Evolutionary conservation across 305 asterid species (phyloP).

Genomic region (Solanum aculeatissimum): DNA sequence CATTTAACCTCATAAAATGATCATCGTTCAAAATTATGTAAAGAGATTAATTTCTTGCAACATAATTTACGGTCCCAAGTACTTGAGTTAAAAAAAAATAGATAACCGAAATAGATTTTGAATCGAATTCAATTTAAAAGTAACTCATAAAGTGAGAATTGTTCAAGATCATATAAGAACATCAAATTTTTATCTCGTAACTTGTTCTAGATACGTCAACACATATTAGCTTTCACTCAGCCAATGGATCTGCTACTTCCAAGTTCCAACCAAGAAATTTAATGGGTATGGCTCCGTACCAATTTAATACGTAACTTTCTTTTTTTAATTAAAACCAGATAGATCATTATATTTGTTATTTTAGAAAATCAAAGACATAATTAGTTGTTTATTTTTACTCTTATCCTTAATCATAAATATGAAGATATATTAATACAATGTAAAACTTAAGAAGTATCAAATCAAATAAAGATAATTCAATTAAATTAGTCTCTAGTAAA

Average conservation of each 20-base stretch:
- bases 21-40: background rate
- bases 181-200: accelerated
- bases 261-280: background rate
- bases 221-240: background rate
- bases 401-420: too few species aligned
- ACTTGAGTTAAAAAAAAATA: too few species aligned
- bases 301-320: background rate
- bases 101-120: background rate
- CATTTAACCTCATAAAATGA: background rate
- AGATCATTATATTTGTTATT: too few species aligned
- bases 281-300: background rate
- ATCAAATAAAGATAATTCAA: too few species aligned
- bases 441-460: too few species aligned
- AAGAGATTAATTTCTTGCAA: background rate
- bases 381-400: too few species aligned
- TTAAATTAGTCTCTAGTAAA: too few species aligned
- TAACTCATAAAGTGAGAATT: background rate
- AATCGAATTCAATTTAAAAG: background rate
- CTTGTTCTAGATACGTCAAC: background rate
- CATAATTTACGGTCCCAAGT: too few species aligned
- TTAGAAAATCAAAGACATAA: too few species aligned
- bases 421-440: too few species aligned
- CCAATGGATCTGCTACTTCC: background rate
- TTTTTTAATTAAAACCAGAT: too few species aligned
- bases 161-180: background rate